A percentile compares a stretch with the other conserved stretches of the same genome.
These are phyloP conservation scores for Phytophthora uliginosa DNA, from an alignment of 352 stramenopile genomes.

Conservation along the genomic window DNA sequence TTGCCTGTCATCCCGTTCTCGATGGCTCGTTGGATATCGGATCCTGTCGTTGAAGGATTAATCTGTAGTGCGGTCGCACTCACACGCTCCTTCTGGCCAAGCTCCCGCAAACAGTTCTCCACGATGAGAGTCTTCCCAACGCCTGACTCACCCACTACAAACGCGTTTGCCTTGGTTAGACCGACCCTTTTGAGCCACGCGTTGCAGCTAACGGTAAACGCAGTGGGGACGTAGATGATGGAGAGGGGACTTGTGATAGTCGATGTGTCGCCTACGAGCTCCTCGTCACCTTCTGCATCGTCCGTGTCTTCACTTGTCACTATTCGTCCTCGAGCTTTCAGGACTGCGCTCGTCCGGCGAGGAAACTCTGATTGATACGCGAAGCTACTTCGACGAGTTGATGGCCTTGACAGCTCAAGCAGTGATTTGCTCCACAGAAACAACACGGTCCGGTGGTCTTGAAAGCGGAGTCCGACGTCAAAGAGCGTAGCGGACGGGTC, in stretches of 20 bases:
- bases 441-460: conserved; percentile 38
- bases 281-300: conserved; percentile 27
- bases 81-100: conserved; percentile 46
- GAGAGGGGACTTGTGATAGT: conserved; percentile 36
- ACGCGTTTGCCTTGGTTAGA: conserved; percentile 48
- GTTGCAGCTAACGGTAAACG: conserved; percentile 39
- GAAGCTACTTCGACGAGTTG: conserved; percentile 33
- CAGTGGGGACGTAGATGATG: conserved; percentile 61
- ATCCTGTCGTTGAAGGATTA: conserved; percentile 21
- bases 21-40: conserved; percentile 50
- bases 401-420: conserved; percentile 1
- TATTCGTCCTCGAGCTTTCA: conserved; percentile 38
- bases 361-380: conserved; percentile 32
- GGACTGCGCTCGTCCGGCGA: conserved; percentile 40
- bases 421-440: conserved; percentile 40
- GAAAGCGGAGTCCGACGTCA: conserved; percentile 50
- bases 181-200: conserved; percentile 53
- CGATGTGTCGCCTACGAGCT: conserved; percentile 30
- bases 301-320: conserved; percentile 32
- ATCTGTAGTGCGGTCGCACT: conserved; percentile 50
- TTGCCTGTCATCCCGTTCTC: conserved; percentile 58
- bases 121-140: conserved; percentile 65
- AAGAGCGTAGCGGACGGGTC: conserved; percentile 41
- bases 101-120: conserved; percentile 45
- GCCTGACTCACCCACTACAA: conserved; percentile 59